Conservation (phyloP, 2,329 filamentous ascomycete species). For the Hypomyces rosellus region DNA sequence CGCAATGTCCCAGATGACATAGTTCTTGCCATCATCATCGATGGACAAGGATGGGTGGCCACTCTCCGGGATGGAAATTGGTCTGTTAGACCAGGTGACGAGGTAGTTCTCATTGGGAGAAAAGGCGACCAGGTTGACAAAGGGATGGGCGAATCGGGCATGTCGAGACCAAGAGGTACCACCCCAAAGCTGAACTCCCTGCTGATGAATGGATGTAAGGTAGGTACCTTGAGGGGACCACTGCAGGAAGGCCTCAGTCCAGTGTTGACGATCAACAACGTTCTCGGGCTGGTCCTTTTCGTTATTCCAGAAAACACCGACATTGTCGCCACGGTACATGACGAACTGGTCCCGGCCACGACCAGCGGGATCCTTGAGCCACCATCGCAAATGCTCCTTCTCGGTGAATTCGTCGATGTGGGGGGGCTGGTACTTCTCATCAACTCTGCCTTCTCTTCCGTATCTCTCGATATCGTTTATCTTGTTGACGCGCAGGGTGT, state of each 20-base stretch:
- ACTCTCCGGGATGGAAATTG: slow-evolving; percentile 84
- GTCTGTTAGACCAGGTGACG: slow-evolving; percentile 92
- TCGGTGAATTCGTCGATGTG: slow-evolving; percentile 78
- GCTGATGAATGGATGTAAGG: slow-evolving; percentile 88
- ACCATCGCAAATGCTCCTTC: slow-evolving; percentile 92
- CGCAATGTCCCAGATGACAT: slow-evolving; percentile 95
- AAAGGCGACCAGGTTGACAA: slow-evolving; percentile 93
- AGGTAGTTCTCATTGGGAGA: slow-evolving; percentile 90
- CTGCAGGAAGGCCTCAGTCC: slow-evolving; percentile 97
- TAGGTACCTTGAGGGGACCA: slow-evolving; percentile 96
- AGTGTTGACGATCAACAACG: slow-evolving; percentile 86
- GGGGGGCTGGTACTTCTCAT: slow-evolving; percentile 82
- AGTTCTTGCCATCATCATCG: slow-evolving; percentile 98
- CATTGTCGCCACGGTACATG: slow-evolving; percentile 86
- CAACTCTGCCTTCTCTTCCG: slow-evolving; percentile 85
- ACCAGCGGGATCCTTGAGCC: slow-evolving; percentile 71
- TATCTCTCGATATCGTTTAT: slow-evolving; percentile 96
- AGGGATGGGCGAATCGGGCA: slow-evolving; percentile 90
- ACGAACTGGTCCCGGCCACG: slow-evolving; percentile 92
- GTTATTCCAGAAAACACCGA: slow-evolving; percentile 98
- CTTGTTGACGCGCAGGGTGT: slow-evolving; percentile 95
- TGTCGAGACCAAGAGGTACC: slow-evolving; percentile 83
- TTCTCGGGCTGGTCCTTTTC: slow-evolving; percentile 84
- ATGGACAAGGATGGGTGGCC: slow-evolving; percentile 76
- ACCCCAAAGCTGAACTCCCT: slow-evolving; percentile 97